These are phyloP conservation scores for Mycena olivaceomarginata DNA, from an alignment of 768 basidiomycete genomes.

Conservation along the genomic window DNA sequence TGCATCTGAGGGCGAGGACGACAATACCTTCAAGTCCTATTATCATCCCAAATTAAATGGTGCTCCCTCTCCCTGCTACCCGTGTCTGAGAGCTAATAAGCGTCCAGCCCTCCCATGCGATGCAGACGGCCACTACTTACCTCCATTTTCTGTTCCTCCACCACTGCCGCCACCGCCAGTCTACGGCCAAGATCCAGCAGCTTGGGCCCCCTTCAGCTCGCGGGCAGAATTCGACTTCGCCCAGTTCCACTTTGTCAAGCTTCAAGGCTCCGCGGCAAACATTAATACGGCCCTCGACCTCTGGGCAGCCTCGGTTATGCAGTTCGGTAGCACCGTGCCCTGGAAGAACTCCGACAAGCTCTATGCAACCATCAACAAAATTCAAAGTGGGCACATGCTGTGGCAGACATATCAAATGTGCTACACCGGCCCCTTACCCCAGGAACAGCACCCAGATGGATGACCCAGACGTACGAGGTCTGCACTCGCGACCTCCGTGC, in stretches of 20 bases:
- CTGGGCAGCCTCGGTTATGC: conserved; percentile 20
- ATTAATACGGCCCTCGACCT: conserved; percentile 26
- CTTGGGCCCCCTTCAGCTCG: conserved; percentile 13
- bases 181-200: conserved; percentile 22
- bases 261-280: not conserved
- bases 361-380: conserved; percentile 2
- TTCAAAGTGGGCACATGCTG: not conserved
- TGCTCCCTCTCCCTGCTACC: not conserved
- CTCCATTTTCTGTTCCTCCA: not conserved
- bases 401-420: conserved; percentile 12
- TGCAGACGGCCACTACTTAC: not conserved
- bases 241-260: conserved; percentile 18
- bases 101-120: conserved; percentile 25
- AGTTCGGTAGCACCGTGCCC: not conserved
- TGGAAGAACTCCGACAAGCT: conserved; percentile 38
- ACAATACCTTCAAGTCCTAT: not conserved
- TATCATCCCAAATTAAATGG: conserved; percentile 25
- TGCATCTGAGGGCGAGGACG: conserved; percentile 27
- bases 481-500: conserved; percentile 20
- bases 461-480: conserved; percentile 28
- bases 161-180: conserved; percentile 7
- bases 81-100: not conserved
- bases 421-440: conserved; percentile 24
- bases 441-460: conserved; percentile 20
- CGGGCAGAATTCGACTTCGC: conserved; percentile 25